phyloP scores from a whole-genome alignment of 2,329 filamentous ascomycete genomes.

The Arthrobotrys entomopaga region DNA sequence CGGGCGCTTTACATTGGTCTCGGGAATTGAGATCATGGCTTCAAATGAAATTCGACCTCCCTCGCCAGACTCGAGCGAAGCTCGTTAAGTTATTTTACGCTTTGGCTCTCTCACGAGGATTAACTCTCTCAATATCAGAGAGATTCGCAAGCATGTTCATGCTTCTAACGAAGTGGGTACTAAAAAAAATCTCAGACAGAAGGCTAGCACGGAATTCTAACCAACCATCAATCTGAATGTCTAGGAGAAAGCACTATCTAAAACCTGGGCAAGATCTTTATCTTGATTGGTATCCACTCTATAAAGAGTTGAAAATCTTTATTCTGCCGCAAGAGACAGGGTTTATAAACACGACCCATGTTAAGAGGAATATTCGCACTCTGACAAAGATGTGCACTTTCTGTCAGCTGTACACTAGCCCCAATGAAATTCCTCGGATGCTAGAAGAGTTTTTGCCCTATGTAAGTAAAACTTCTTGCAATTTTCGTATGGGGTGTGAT shows the following conservation, averaged over 20 bases:
- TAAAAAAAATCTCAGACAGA: conserved; percentile 3
- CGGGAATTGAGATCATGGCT: conserved; percentile 95
- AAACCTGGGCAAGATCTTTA: conserved; percentile 88
- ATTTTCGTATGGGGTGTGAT: background rate
- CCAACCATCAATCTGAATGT: too few relatives aligned
- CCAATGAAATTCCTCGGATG: conserved; percentile 82
- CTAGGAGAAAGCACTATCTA: conserved; percentile 91
- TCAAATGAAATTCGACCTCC: conserved; percentile 95
- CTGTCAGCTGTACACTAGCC: conserved; percentile 91
- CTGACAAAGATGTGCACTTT: conserved; percentile 90
- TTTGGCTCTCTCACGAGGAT: conserved; percentile 85
- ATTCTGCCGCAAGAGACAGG: conserved; percentile 85
- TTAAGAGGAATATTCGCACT: conserved; percentile 75
- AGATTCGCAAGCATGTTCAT: conserved; percentile 97
- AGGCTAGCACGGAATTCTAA: too few relatives aligned
- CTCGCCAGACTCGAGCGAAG: conserved; percentile 80
- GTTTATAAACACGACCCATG: conserved; percentile 70
- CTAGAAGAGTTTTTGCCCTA: conserved; percentile 80
- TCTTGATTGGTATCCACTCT: conserved; percentile 92
- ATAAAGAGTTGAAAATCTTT: conserved; percentile 89
- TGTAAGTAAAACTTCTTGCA: conserved; percentile 47
- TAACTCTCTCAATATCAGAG: conserved; percentile 83
- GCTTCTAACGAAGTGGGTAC: conserved; percentile 83
- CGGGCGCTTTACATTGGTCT: conserved; percentile 95
- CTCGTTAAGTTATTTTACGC: conserved; percentile 94